These are phyloP conservation scores for Rhodamnia argentea DNA, from an alignment of 345 rosid genomes.

Conservation along the genomic window DNA sequence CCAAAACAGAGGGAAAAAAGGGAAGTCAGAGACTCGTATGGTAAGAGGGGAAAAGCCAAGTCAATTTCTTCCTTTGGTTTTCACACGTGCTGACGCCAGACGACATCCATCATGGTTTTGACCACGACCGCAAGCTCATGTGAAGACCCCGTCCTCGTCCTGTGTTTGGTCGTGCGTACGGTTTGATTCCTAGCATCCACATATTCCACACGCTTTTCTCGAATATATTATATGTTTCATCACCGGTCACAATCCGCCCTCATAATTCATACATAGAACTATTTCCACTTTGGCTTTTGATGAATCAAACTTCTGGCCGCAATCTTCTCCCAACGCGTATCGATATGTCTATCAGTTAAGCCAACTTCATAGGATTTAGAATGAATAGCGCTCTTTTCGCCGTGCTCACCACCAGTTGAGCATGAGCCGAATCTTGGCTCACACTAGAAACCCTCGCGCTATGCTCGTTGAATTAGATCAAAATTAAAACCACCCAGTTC, in stretches of 20 bases:
- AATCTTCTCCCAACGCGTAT: too few species aligned
- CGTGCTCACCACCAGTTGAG: too few species aligned
- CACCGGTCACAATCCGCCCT: rapidly evolving
- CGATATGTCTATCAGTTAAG: too few species aligned
- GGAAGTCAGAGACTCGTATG: neutral
- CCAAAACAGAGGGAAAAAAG: neutral
- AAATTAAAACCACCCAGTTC: neutral
- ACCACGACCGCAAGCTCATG: neutral
- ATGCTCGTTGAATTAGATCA: neutral
- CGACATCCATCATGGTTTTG: neutral
- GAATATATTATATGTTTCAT: too few species aligned
- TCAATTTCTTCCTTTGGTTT: neutral
- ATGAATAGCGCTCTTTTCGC: too few species aligned
- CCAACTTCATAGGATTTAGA: too few species aligned
- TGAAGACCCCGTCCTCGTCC: neutral
- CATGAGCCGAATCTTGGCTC: too few species aligned
- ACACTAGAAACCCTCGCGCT: too few species aligned
- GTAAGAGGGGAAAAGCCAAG: neutral
- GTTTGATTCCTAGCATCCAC: neutral
- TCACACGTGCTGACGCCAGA: neutral
- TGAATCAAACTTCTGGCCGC: too few species aligned
- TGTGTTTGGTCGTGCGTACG: neutral
- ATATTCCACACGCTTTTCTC: neutral
- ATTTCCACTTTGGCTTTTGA: neutral
- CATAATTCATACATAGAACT: neutral